These are phyloP conservation scores for Mycena leptocephala DNA, from an alignment of 768 basidiomycete genomes.

Conservation along the genomic window DNA sequence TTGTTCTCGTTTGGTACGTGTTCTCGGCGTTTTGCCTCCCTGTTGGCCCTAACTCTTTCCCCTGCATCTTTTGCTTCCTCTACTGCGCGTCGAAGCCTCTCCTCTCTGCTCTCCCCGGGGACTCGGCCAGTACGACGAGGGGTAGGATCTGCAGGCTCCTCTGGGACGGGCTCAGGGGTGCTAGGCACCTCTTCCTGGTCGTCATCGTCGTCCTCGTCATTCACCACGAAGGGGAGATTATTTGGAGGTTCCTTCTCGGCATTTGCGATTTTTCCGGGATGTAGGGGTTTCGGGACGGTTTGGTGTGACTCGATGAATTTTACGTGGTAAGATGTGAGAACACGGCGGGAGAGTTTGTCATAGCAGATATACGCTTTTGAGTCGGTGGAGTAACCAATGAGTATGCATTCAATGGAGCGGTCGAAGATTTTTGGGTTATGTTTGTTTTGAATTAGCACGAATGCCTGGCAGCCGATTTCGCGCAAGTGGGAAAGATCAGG, in stretches of 20 bases:
- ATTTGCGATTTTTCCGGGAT: not conserved
- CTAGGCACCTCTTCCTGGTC: not conserved
- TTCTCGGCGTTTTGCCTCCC: not conserved
- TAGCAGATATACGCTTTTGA: conserved; percentile 54
- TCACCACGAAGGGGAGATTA: not conserved
- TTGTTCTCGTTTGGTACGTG: not conserved
- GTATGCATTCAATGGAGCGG: conserved; percentile 50
- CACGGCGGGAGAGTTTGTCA: conserved; percentile 34
- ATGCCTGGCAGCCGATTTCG: conserved; percentile 52
- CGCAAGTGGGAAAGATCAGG: conserved; percentile 49
- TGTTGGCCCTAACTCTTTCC: not conserved
- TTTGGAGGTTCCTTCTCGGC: not conserved
- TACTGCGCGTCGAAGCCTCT: not conserved
- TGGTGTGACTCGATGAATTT: conserved; percentile 43
- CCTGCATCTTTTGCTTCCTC: not conserved
- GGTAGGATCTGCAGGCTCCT: not conserved
- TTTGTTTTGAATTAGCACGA: conserved; percentile 51
- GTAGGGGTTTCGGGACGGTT: not conserved
- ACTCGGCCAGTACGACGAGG: not conserved
- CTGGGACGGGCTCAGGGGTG: not conserved
- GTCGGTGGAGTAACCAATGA: conserved; percentile 53
- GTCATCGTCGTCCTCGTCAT: not conserved
- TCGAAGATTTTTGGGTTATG: conserved; percentile 46
- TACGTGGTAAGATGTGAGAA: conserved; percentile 43
- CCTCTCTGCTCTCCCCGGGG: not conserved